Percentiles rank a stretch among this genome's conserved stretches.
Evolutionary conservation across 441 rosid genomes (phyloP).

Genomic region (Macaranga tanarius): DNA sequence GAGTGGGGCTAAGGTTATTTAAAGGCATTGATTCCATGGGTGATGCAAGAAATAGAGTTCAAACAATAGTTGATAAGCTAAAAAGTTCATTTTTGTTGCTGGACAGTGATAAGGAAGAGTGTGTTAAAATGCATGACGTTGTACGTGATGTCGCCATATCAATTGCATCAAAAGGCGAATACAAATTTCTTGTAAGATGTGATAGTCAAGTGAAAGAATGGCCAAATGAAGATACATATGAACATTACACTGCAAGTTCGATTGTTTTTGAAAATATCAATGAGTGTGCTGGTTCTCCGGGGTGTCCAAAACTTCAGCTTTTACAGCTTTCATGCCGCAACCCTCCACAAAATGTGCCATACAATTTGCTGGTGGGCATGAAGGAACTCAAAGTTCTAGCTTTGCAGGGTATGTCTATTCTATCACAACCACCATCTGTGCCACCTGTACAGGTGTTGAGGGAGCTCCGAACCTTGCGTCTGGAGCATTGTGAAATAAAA

Average conservation of each 20-base stretch:
- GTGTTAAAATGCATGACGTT: slow-evolving; percentile 16
- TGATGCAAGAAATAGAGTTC: slow-evolving; percentile 1
- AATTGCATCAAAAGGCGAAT: background rate
- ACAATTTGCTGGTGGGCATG: background rate
- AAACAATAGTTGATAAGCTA: background rate
- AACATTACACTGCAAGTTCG: slow-evolving; percentile 4
- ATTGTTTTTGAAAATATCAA: background rate
- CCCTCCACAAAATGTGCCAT: background rate
- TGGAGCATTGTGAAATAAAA: background rate
- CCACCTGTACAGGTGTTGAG: background rate
- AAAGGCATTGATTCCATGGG: background rate
- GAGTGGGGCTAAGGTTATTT: background rate
- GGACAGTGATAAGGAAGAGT: background rate
- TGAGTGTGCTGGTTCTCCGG: background rate
- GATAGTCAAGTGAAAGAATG: background rate
- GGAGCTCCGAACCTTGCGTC: background rate
- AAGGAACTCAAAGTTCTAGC: background rate
- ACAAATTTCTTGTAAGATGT: background rate
- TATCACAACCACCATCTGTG: background rate
- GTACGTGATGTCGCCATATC: background rate
- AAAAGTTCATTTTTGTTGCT: background rate
- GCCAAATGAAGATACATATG: background rate
- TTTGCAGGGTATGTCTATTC: background rate
- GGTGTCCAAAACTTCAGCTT: background rate
- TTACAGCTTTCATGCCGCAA: background rate